Percentiles rank a stretch among this genome's conserved stretches.
Evolutionary conservation across 768 basidiomycete genomes (phyloP).

Genomic region (Epithele typhae): DNA sequence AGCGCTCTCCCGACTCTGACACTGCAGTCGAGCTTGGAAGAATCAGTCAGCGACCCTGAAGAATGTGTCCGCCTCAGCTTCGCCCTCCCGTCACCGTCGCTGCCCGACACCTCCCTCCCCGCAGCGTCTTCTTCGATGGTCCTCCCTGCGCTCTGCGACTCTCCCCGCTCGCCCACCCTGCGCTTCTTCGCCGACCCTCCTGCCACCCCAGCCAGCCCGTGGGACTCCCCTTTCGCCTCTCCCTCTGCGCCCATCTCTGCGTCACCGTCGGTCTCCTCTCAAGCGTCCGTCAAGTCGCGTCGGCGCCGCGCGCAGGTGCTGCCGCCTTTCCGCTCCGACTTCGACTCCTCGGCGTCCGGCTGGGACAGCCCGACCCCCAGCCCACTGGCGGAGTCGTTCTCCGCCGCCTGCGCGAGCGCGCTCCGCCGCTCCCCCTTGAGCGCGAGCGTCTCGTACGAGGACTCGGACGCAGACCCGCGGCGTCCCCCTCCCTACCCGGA

Average conservation of each 20-base stretch:
- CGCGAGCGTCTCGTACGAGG: conserved; percentile 1
- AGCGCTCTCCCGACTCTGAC: neutral
- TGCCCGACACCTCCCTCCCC: neutral
- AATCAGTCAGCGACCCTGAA: neutral
- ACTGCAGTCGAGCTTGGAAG: neutral
- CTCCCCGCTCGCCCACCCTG: neutral
- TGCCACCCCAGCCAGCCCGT: neutral
- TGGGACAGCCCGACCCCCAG: too few relatives aligned
- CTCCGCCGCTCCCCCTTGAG: too few relatives aligned
- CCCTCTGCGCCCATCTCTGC: conserved; percentile 4
- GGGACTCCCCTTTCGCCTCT: neutral
- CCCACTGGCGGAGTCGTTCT: too few relatives aligned
- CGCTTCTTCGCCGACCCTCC: conserved; percentile 2
- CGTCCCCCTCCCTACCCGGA: too few relatives aligned
- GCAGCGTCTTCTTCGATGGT: conserved; percentile 14
- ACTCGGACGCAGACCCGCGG: too few relatives aligned
- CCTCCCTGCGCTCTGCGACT: neutral
- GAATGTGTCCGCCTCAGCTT: neutral
- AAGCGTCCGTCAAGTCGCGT: conserved; percentile 7
- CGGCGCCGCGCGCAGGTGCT: conserved; percentile 11
- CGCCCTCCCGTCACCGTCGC: neutral
- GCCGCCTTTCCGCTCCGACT: neutral
- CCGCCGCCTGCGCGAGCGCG: too few relatives aligned
- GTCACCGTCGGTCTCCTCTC: conserved; percentile 6
- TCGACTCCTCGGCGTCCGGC: too few relatives aligned